Conservation (phyloP, 208 protist species). For the Acanthamoeba lenticulata region DNA sequence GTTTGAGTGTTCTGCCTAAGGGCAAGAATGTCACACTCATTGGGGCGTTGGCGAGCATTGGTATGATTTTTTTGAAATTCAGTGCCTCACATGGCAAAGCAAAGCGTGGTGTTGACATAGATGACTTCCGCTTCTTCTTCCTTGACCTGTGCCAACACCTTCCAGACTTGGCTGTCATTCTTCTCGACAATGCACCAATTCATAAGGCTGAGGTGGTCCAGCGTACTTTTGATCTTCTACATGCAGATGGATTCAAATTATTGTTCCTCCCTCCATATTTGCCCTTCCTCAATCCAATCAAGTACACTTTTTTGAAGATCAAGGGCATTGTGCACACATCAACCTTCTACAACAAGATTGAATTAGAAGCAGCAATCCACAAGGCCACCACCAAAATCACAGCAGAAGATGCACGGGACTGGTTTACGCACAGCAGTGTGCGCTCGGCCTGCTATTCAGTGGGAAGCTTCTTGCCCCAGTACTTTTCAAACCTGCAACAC, state of each 20-base stretch:
- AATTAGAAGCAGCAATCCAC: not conserved
- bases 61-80: not conserved
- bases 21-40: not conserved
- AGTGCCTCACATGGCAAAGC: not conserved
- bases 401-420: not conserved
- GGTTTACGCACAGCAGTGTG: not conserved
- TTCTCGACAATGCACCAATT: not conserved
- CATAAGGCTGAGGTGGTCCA: not conserved
- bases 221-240: not conserved
- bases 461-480: not conserved
- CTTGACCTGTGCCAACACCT: not conserved
- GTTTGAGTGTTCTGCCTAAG: not conserved
- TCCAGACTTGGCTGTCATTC: not conserved
- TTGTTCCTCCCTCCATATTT: conserved; percentile 18
- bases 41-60: not conserved
- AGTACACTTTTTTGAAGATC: conserved; percentile 28
- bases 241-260: not conserved
- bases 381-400: not conserved
- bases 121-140: not conserved
- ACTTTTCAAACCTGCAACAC: too few species aligned
- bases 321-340: not conserved
- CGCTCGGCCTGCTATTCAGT: not conserved
- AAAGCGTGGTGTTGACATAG: not conserved
- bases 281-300: not conserved
- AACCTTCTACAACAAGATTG: not conserved